Conservation (phyloP, 2,329 filamentous ascomycete genomes). For the Sporothrix globosa region DNA sequence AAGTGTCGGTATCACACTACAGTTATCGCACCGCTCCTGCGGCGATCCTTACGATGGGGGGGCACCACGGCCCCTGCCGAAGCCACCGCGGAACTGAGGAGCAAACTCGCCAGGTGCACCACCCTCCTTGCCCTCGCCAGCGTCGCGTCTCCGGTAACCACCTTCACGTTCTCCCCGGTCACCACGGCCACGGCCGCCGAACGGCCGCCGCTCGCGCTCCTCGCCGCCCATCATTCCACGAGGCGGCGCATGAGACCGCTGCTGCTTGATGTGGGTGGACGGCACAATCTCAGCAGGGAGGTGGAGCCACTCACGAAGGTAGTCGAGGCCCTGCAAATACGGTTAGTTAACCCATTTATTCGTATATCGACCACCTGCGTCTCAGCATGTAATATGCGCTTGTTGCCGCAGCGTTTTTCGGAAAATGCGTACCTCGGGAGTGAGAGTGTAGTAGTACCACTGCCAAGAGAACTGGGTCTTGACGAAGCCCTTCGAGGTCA, state of each 20-base stretch:
- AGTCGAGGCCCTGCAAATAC: slow-evolving; percentile 87
- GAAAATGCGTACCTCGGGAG: slow-evolving; percentile 37
- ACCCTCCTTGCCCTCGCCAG: slow-evolving; percentile 85
- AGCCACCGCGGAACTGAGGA: slow-evolving; percentile 89
- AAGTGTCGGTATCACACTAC: slow-evolving; percentile 29
- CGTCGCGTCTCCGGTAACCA: slow-evolving; percentile 89
- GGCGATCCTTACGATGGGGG: slow-evolving; percentile 62
- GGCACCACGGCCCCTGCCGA: slow-evolving; percentile 84
- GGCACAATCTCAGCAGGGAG: slow-evolving; percentile 99
- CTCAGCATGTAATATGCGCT: too few relatives aligned
- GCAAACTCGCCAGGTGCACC: slow-evolving; percentile 89
- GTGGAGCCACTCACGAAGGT: slow-evolving; percentile 99
- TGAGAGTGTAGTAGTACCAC: slow-evolving; percentile 99
- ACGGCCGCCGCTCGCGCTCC: slow-evolving; percentile 78
- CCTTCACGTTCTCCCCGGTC: slow-evolving; percentile 83
- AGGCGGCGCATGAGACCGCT: slow-evolving; percentile 96
- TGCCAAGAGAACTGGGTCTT: slow-evolving; percentile 99
- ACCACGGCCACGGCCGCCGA: slow-evolving; percentile 76
- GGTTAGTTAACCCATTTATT: neutral
- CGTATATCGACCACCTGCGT: neutral
- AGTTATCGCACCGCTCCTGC: slow-evolving; percentile 34
- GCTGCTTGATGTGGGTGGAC: slow-evolving; percentile 99
- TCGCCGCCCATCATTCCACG: slow-evolving; percentile 96
- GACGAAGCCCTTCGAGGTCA: slow-evolving; percentile 94
- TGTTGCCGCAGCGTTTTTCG: neutral